Percentiles rank a stretch among this genome's conserved stretches.
phyloP scores from a whole-genome alignment of 768 basidiomycete genomes.

The Lentinula edodes region DNA sequence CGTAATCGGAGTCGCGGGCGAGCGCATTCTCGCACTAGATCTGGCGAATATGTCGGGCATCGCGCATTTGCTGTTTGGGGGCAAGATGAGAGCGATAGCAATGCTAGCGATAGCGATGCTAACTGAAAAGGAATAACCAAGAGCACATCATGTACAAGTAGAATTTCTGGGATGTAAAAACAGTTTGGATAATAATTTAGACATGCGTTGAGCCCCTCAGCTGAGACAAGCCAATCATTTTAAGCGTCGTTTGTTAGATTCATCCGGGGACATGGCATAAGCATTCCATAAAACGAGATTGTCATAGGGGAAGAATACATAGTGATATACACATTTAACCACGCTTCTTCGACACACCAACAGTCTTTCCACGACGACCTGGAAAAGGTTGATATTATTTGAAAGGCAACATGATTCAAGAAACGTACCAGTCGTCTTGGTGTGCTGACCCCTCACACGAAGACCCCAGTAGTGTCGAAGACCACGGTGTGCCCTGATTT shows the following conservation, averaged over 20 bases:
- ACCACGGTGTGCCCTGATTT: constrained; percentile 96
- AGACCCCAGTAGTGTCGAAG: constrained; percentile 91
- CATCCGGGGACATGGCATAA: neutral
- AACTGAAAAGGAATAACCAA: neutral
- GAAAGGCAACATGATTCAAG: neutral
- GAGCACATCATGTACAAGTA: neutral
- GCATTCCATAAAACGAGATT: constrained; percentile 1
- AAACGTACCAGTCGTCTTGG: constrained; percentile 89
- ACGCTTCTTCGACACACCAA: constrained; percentile 93
- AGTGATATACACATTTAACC: constrained; percentile 26
- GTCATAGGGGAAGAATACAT: constrained; percentile 4
- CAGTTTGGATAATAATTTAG: neutral
- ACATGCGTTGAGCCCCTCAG: no score
- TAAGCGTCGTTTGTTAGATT: no score
- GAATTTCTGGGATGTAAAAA: neutral
- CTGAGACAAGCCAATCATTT: no score
- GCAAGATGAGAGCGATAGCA: constrained; percentile 84
- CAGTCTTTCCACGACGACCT: constrained; percentile 95
- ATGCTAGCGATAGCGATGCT: constrained; percentile 66
- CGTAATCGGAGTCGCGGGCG: constrained; percentile 19
- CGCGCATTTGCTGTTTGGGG: constrained; percentile 84
- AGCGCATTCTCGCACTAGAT: constrained; percentile 29
- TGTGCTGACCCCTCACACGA: constrained; percentile 97
- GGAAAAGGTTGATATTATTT: constrained; percentile 6
- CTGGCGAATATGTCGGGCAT: constrained; percentile 33